These are phyloP conservation scores for Hyaloraphidium curvatum DNA, from an alignment of 192 early-diverging fungal genomes.

Conservation along the genomic window DNA sequence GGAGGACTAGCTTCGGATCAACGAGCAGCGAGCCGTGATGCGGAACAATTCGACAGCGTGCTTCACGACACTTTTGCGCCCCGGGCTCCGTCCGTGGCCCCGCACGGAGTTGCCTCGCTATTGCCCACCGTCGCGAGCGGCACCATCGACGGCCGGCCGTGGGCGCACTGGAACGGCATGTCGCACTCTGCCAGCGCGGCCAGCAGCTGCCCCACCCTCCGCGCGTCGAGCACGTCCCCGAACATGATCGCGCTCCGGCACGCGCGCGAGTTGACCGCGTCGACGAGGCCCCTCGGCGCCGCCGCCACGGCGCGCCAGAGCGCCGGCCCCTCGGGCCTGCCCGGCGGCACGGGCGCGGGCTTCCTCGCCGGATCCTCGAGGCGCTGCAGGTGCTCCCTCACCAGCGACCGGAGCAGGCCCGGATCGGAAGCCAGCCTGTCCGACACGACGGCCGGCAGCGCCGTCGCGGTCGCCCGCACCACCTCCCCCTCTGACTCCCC, in stretches of 20 bases:
- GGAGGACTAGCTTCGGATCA: too few species aligned
- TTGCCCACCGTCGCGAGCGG: not conserved
- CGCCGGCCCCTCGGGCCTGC: not conserved
- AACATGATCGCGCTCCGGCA: conserved; percentile 2
- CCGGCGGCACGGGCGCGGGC: too few species aligned
- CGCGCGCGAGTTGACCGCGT: not conserved
- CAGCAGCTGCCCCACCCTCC: not conserved
- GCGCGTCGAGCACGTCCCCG: not conserved
- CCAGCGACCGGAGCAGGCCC: not conserved
- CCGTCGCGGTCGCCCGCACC: not conserved
- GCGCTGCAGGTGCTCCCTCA: not conserved
- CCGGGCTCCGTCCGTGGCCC: too few species aligned
- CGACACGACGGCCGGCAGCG: not conserved
- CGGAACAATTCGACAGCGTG: too few species aligned
- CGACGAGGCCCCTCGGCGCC: not conserved
- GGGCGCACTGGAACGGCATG: not conserved
- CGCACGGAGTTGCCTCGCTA: too few species aligned
- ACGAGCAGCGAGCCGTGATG: too few species aligned
- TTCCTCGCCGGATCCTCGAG: not conserved
- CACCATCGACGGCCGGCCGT: not conserved
- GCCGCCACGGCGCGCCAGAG: not conserved
- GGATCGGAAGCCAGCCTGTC: not conserved
- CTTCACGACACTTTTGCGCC: too few species aligned
- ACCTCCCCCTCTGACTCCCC: not conserved
- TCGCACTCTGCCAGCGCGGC: not conserved